Base-by-base conservation (phyloP, 2,329 filamentous ascomycete species). In the Ilyonectria destructans region DNA sequence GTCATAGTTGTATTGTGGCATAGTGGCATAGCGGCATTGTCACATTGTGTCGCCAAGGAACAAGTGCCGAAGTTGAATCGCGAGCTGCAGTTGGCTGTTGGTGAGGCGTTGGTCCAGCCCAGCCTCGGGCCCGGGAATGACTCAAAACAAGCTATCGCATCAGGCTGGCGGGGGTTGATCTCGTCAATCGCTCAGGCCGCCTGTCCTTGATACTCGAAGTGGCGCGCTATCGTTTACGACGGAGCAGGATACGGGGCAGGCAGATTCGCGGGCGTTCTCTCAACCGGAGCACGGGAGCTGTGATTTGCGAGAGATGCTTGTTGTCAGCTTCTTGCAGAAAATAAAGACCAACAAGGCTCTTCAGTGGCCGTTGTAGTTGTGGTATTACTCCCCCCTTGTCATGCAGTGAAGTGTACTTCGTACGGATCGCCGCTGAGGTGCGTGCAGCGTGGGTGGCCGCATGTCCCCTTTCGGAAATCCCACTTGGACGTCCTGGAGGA, bases 181-280 rank as follows among this genome's bases (percentile, higher is more conserved):
- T 17, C 43, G 43, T n/a, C 31, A 23, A 37, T 54, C 31, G 51
- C 51, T 7, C n/a, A 33, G 31, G 29, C 31, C 51, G 12, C 49
- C 10, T n/a, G 17, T 2, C 19, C 7, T 31, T 19, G 49, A 52
- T 52, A 26, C 49, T 52, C 48, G 17, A 33, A 19, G 51, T 62
- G 60, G 60, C 60, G 60, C 60, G 52, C 60, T 33, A 57, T 63
- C 9, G 45, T 23, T 57, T n/a, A 52, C 60, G 46, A 63, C 52
- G 60, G 60, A 54, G 51, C 31, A 35, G 51, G 31, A 33, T 19
- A 43, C 31, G 19, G 21, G 6, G 52, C 12, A 63, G 60, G 54
- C 54, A 58, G 52, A 58, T 21, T 58, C 23, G 10, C 15, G 10
- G 52, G 52, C 52, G 12, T 35, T 21, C 29, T 21, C 29, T 52